Evolutionary conservation across 805 yeast genomes (phyloP), one percentile per base, ranked within the genome.

Genomic region (Ogataea ramenticola): DNA sequence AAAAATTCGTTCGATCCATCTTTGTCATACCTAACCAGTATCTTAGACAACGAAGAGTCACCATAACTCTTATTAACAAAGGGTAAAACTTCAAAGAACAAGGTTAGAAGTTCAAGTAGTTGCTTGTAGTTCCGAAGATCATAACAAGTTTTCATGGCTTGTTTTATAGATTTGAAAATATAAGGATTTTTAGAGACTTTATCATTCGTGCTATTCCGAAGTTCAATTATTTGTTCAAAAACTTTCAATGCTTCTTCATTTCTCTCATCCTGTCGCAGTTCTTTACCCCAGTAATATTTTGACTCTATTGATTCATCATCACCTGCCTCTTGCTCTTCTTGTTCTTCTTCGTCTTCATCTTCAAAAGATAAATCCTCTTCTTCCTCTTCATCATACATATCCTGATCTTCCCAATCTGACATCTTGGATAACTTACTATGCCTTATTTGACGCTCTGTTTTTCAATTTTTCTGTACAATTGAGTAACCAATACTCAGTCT

Each of bases 331-430:
- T 43, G 40, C 15, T 39, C 46, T 37, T 36, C 32, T 33, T 46
- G 48, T 11, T 44, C 56, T n/a, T 49, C 55, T 14, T 53, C 55
- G 19, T 53, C 58, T 3, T 53, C 58, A 30, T 60, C 65, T 41
- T 60, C 64, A 49, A 60, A 61, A 2, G 63, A 60, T 8, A 64
- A 50, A 38, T 58, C 64, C 40, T 60, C 32, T 29, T 29, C 62
- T 22, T 60, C 68, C 34, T 62, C 66, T 19, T 57, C 65, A 43
- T 63, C 66, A 34, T 64, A 62, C 61, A 62, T 63, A 31, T 60
- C 66, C 41, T 62, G 46, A 31, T 50, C 67, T 38, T 61, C 67
- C 61, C 66, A 61, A 36, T 65, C 69, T 1, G 67, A 62, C 69
- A 64, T 64, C 16, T 29, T 46, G 27, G 7, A 8, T 4, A 34